These are phyloP conservation scores for Cocos nucifera DNA, from an alignment of 176 grass and related monocot genomes.

Conservation along the genomic window DNA sequence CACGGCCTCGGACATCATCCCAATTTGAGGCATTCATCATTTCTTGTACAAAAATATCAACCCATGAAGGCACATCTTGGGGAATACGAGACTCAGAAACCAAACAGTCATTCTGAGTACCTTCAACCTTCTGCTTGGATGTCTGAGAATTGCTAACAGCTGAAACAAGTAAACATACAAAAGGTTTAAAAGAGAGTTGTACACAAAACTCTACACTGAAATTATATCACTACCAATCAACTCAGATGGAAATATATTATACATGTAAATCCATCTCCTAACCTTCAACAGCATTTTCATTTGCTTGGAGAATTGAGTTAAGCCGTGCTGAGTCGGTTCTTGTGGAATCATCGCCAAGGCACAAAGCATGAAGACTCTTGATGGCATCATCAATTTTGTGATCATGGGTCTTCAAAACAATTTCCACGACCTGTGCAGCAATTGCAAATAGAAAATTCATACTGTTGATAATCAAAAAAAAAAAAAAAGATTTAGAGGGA, in stretches of 20 bases:
- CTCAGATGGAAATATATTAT: not conserved
- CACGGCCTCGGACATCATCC: conserved; percentile 18
- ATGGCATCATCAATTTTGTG: conserved; percentile 26
- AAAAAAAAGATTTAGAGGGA: no score
- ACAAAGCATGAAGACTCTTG: conserved; percentile 22
- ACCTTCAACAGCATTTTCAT: conserved; percentile 7
- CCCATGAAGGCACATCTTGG: conserved; percentile 14
- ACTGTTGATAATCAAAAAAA: no score
- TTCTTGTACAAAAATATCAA: conserved; percentile 23
- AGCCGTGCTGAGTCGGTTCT: not conserved
- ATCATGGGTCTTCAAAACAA: conserved; percentile 15
- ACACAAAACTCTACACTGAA: no score
- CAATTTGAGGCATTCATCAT: conserved; percentile 24
- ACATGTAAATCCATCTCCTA: not conserved
- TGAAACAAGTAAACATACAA: not conserved
- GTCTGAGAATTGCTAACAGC: conserved; percentile 2
- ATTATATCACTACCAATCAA: no score
- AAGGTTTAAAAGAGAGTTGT: not conserved
- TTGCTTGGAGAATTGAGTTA: conserved; percentile 5
- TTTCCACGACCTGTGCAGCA: conserved; percentile 16
- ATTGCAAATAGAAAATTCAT: not conserved
- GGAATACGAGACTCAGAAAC: not conserved
- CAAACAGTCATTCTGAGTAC: not conserved
- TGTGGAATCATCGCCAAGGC: conserved; percentile 18
- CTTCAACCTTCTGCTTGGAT: conserved; percentile 7